Conservation (phyloP, 495 filamentous ascomycete species). For the Hypoxylon cercidicola region DNA sequence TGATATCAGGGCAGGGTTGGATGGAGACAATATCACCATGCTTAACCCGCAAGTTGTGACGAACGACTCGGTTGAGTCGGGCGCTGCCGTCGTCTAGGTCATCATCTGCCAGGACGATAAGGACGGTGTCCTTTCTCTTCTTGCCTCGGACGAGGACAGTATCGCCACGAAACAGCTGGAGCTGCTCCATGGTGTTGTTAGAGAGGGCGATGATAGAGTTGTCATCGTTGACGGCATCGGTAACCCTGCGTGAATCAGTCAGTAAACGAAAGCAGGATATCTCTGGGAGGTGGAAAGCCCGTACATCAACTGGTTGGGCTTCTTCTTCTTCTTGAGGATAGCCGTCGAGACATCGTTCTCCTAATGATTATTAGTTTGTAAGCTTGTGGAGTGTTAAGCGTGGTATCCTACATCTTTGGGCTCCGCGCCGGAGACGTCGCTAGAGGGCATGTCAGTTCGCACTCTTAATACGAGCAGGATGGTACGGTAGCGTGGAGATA, state of each 20-base stretch:
- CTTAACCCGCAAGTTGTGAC: conserved; percentile 98
- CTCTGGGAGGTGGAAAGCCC: conserved; percentile 44
- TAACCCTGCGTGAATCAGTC: conserved; percentile 72
- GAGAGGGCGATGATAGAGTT: conserved; percentile 99
- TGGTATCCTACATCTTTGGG: conserved; percentile 75
- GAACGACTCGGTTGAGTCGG: conserved; percentile 96
- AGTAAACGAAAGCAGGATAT: conserved; percentile 42
- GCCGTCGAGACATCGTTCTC: conserved; percentile 94
- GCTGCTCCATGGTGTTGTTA: conserved; percentile 98
- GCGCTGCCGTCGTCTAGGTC: conserved; percentile 97
- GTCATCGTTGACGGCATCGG: conserved; percentile 98
- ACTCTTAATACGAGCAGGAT: not conserved
- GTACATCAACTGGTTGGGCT: conserved; percentile 97
- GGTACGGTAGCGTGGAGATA: conserved; percentile 26
- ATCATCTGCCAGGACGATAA: conserved; percentile 97
- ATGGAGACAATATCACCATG: conserved; percentile 97
- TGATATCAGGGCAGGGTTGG: conserved; percentile 99
- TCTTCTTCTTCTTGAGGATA: conserved; percentile 99
- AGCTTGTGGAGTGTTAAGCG: conserved; percentile 44
- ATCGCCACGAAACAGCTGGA: conserved; percentile 97
- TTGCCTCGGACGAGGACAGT: conserved; percentile 98
- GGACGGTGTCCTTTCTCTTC: conserved; percentile 98
- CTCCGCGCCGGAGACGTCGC: conserved; percentile 90
- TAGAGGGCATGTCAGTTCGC: conserved; percentile 55
- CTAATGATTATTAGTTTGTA: conserved; percentile 58